Evolutionary conservation across 2,329 filamentous ascomycete genomes (phyloP), one percentile per base, ranked within the genome.

Genomic region (Trichoderma simmonsii): DNA sequence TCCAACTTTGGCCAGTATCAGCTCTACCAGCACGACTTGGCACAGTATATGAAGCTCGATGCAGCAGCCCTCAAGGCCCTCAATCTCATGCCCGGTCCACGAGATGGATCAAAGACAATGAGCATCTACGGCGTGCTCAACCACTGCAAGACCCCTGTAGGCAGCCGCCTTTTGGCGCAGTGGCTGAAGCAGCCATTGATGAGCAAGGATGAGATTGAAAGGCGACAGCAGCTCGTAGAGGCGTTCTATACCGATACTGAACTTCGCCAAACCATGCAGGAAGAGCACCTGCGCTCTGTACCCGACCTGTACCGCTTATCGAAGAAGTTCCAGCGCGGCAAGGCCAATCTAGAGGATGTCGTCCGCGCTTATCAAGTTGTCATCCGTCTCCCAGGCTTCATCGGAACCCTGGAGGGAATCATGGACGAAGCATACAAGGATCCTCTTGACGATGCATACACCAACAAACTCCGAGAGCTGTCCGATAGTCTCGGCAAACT

Each of bases 141-240:
- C 77, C 95, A 98, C 81, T 99, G 96, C 90, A 98, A 97, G 81
- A 99, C 96, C 1, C 93, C 96, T 0, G 91, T 97, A 1, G 96
- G 96, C 15, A 97, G 95, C 77, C 88, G 97, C 62, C 82, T 99
- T 72, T 85, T 99, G 34, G 92, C 95, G 1, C 97, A 99, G 79
- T 99, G 96, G 96, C 85, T 99, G 68, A 99, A 99, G 82, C 96
- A 99, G 81, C 96, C 96, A 0, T 84, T 99, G 51, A 99, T 99
- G 96, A 93, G 89, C 83, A 90, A 93, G 74, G 86, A 87, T 3
- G 95, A 97, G 71, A 98, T 99, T 67, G 92, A 97, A 81, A 92
- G 92, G 80, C 89, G 96, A 18, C 96, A 98, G 77, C 93, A 97
- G 80, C 86, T 99, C 6, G 96, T 99, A 0, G 96, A 98, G 79